Evolutionary conservation across 2,329 filamentous ascomycete genomes (phyloP).

Genomic region (Colletotrichum incanum): DNA sequence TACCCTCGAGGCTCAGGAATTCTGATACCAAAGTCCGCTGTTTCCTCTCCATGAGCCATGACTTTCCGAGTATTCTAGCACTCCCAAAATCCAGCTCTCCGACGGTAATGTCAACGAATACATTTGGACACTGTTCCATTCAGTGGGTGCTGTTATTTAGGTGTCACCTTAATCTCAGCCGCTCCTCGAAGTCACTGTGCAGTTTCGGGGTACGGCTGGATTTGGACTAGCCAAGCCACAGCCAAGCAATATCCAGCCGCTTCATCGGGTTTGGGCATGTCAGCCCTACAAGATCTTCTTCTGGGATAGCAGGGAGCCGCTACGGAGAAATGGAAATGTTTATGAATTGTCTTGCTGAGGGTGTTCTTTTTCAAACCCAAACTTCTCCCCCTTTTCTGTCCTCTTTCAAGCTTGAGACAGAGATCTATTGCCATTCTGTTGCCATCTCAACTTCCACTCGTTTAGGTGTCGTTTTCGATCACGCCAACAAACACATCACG

Average conservation of each 20-base stretch:
- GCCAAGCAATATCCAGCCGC: slow-evolving; percentile 8
- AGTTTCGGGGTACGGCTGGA: slow-evolving; percentile 8
- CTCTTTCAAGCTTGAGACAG: background rate
- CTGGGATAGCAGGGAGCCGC: background rate
- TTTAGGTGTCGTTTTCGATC: too few relatives aligned
- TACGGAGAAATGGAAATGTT: background rate
- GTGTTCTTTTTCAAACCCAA: background rate
- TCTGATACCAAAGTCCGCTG: too few relatives aligned
- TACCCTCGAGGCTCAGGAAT: too few relatives aligned
- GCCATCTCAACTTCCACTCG: too few relatives aligned
- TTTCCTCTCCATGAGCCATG: background rate
- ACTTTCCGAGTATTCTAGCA: background rate
- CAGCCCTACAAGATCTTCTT: background rate
- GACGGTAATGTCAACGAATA: background rate
- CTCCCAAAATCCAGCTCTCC: background rate
- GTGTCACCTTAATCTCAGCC: background rate
- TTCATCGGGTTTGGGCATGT: background rate
- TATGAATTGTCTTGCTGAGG: background rate
- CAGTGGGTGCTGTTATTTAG: background rate
- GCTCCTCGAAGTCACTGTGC: background rate
- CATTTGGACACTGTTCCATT: background rate
- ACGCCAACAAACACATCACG: too few relatives aligned
- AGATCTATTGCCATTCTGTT: too few relatives aligned
- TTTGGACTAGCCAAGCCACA: slow-evolving; percentile 5
- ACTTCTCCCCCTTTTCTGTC: background rate